phyloP scores from a whole-genome alignment of 2,329 filamentous ascomycete species.

The Penicillium italicum region DNA sequence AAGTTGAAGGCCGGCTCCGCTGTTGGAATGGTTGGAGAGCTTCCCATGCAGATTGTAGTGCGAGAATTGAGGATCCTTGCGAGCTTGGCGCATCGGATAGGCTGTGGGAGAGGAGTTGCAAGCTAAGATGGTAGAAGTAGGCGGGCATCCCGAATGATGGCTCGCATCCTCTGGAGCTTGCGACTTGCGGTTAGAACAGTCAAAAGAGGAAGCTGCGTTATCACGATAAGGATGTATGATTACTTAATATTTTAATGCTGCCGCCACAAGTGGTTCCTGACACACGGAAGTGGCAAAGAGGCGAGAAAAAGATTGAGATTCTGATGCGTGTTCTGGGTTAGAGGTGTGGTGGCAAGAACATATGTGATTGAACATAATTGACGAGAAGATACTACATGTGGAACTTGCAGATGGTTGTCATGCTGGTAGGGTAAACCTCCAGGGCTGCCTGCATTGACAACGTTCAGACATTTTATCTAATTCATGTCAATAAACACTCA shows the following conservation, averaged over 20 bases:
- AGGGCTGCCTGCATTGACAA: no score
- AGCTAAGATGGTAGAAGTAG: conserved; percentile 61
- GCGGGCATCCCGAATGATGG: conserved; percentile 51
- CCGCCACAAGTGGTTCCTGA: conserved; percentile 4
- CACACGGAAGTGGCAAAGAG: conserved; percentile 7
- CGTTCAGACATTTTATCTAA: not conserved
- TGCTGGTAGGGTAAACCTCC: not conserved
- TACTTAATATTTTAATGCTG: conserved; percentile 1
- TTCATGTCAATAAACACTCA: not conserved
- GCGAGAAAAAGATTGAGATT: not conserved
- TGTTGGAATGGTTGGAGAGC: conserved; percentile 38
- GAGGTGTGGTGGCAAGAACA: not conserved
- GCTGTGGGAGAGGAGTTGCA: conserved; percentile 51
- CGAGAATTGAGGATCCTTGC: conserved; percentile 21
- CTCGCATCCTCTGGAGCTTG: conserved; percentile 24
- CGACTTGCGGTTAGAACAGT: not conserved
- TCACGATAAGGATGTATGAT: conserved; percentile 9
- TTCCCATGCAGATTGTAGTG: conserved; percentile 37
- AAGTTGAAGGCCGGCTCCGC: conserved; percentile 18
- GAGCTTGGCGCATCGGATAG: not conserved
- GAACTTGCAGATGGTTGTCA: not conserved
- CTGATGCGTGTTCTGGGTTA: not conserved
- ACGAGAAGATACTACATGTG: not conserved
- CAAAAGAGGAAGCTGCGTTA: not conserved
- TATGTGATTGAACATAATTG: not conserved